Evolutionary conservation across 2,329 filamentous ascomycete genomes (phyloP).

Genomic region (Pyricularia pennisetigena): DNA sequence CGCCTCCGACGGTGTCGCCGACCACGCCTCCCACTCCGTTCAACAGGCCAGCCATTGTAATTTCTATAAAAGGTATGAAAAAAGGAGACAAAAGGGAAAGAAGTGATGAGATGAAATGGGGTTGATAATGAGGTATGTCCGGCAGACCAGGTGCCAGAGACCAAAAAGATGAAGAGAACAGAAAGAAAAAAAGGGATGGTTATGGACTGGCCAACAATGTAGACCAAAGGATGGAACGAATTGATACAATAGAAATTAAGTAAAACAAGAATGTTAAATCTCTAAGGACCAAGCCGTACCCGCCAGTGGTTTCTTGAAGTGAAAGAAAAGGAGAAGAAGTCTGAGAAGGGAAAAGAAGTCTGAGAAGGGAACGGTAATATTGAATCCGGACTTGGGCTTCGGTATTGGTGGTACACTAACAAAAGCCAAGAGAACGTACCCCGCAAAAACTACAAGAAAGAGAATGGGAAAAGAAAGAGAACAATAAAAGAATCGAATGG

Average conservation of each 20-base stretch:
- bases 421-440: not conserved
- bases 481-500: not conserved
- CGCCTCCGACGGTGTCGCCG: not conserved
- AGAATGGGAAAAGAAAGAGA: not conserved
- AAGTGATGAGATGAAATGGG: not conserved
- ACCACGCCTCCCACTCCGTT: not conserved
- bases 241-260: not conserved
- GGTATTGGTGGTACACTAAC: not conserved
- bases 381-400: not conserved
- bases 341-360: not conserved
- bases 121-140: not conserved
- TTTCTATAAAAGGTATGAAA: not conserved
- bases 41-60: conserved; percentile 4
- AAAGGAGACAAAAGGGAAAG: not conserved
- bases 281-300: not conserved
- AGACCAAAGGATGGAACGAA: not conserved
- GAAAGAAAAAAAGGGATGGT: not conserved
- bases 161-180: not conserved
- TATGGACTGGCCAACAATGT: not conserved
- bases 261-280: not conserved
- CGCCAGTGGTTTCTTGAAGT: not conserved
- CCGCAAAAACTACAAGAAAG: not conserved
- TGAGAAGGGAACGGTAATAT: not conserved
- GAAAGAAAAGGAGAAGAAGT: not conserved
- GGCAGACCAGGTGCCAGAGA: not conserved